These are phyloP conservation scores for Cladobotryum mycophilum DNA, from an alignment of 2,329 filamentous ascomycete genomes.

Conservation along the genomic window DNA sequence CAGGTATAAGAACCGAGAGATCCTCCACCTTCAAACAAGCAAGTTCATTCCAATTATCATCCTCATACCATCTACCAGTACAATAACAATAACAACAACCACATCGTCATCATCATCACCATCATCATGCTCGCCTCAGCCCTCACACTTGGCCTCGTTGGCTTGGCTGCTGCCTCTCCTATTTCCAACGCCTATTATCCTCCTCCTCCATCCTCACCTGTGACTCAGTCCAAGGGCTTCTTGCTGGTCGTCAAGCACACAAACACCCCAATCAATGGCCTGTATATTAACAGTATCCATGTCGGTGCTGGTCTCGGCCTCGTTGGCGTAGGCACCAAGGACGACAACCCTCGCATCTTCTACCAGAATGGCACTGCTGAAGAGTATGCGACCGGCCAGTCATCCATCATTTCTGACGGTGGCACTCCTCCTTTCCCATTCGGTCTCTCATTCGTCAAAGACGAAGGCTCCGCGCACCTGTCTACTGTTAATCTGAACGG, in stretches of 20 bases:
- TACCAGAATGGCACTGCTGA: slow-evolving; percentile 42
- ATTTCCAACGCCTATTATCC: slow-evolving; percentile 11
- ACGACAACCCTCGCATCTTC: slow-evolving; percentile 29
- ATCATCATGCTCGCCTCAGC: slow-evolving; percentile 13
- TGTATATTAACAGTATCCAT: slow-evolving; percentile 34
- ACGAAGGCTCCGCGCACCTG: slow-evolving; percentile 23
- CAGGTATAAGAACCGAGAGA: too few relatives aligned
- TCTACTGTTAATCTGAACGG: slow-evolving; percentile 19
- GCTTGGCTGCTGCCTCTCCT: slow-evolving; percentile 18
- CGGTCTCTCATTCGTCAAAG: slow-evolving; percentile 24
- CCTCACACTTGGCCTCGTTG: slow-evolving; percentile 13
- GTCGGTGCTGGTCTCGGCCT: slow-evolving; percentile 33
- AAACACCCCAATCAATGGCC: slow-evolving; percentile 33
- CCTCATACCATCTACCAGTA: background rate
- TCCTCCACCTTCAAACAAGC: background rate
- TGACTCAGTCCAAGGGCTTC: slow-evolving; percentile 26
- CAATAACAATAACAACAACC: background rate
- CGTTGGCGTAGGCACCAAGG: slow-evolving; percentile 29
- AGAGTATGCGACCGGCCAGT: slow-evolving; percentile 20
- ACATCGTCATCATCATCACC: slow-evolving; percentile 4
- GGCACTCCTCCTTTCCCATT: slow-evolving; percentile 31
- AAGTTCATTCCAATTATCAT: too few relatives aligned
- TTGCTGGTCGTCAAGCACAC: slow-evolving; percentile 37
- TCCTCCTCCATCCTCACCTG: background rate
- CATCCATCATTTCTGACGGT: slow-evolving; percentile 32